phyloP scores from a whole-genome alignment of 2,329 filamentous ascomycete genomes.

The Phyllosticta citribraziliensis region DNA sequence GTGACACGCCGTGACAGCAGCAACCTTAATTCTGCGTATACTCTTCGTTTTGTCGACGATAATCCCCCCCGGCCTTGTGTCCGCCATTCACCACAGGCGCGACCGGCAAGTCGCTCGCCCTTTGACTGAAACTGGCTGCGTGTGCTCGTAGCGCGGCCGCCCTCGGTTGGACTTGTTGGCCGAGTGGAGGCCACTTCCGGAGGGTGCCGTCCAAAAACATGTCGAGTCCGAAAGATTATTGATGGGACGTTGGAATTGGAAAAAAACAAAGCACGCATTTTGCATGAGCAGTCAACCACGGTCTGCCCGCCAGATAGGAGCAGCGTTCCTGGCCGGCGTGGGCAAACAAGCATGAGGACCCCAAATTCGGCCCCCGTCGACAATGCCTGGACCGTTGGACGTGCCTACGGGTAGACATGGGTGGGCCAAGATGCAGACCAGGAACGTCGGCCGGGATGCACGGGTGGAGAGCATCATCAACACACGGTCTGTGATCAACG shows the following conservation, averaged over 20 bases:
- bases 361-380: neutral
- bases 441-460: neutral
- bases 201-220: neutral
- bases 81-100: neutral
- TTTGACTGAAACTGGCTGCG: neutral
- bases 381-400: neutral
- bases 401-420: neutral
- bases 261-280: neutral
- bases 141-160: neutral
- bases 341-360: neutral
- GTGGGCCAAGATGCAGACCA: neutral
- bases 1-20: conserved; percentile 9
- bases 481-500: neutral
- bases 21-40: conserved; percentile 11
- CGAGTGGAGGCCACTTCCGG: neutral
- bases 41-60: neutral
- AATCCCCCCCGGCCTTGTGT: neutral
- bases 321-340: neutral
- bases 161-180: neutral
- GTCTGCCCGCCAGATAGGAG: neutral
- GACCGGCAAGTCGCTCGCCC: no score
- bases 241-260: no score
- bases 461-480: neutral
- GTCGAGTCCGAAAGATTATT: neutral
- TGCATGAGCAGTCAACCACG: neutral